phyloP scores from a whole-genome alignment of 1,139 yeast species.

The Pichia sp. region DNA sequence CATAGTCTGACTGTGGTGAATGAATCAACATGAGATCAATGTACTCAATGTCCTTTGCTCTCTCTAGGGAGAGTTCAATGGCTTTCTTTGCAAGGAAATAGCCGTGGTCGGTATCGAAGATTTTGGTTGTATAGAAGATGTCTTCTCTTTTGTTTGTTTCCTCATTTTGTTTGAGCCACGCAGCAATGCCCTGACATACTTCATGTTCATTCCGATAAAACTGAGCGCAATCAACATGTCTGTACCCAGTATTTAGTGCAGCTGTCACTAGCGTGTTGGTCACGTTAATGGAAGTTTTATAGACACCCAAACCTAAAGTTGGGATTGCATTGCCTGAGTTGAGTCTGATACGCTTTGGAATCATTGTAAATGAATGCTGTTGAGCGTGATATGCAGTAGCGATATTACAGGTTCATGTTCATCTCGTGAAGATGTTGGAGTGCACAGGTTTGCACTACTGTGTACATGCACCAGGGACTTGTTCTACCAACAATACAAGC shows the following conservation, averaged over 20 bases:
- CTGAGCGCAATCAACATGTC: slow-evolving; percentile 63
- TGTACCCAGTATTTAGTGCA: slow-evolving; percentile 58
- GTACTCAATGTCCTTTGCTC: slow-evolving; percentile 35
- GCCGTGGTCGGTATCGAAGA: slow-evolving; percentile 34
- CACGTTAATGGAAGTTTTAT: slow-evolving; percentile 35
- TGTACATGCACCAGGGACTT: no score
- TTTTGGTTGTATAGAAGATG: slow-evolving; percentile 31
- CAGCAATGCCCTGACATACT: slow-evolving; percentile 43
- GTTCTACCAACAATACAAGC: no score
- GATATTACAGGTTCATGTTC: no score
- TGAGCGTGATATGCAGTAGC: no score
- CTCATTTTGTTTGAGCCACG: slow-evolving; percentile 38
- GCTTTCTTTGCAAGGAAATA: slow-evolving; percentile 35
- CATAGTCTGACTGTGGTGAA: slow-evolving; percentile 32
- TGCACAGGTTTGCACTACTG: no score
- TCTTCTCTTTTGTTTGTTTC: slow-evolving; percentile 31
- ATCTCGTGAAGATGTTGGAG: no score
- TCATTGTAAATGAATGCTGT: no score
- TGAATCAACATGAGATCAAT: slow-evolving; percentile 39
- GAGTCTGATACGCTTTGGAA: slow-evolving; percentile 19
- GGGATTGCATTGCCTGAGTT: slow-evolving; percentile 45
- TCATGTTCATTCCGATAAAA: slow-evolving; percentile 52
- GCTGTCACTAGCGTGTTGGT: slow-evolving; percentile 38
- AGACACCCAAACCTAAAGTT: slow-evolving; percentile 52
- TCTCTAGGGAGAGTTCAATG: slow-evolving; percentile 30